Evolutionary conservation across 495 filamentous ascomycete genomes (phyloP).

Genomic region (Oidiodendron maius): DNA sequence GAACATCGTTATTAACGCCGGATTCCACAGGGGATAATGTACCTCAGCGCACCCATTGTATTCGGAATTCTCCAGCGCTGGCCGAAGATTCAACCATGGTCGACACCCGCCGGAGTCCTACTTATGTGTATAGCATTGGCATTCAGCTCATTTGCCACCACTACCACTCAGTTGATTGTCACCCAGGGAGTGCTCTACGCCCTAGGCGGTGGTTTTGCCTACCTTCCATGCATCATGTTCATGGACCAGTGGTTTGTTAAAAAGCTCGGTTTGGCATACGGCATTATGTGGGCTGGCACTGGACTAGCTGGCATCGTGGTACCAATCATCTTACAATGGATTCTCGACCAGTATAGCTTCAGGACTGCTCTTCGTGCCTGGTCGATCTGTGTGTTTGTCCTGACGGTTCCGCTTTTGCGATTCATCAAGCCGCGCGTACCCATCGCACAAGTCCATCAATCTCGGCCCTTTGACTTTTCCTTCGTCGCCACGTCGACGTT

Average conservation of each 20-base stretch:
- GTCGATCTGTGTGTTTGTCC: constrained; percentile 40
- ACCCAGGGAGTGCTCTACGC: constrained; percentile 45
- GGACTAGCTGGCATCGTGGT: constrained; percentile 12
- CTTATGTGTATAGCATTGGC: constrained; percentile 35
- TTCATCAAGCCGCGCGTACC: constrained; percentile 56
- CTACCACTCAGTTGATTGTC: constrained; percentile 38
- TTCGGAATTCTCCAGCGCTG: constrained; percentile 19
- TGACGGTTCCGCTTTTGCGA: constrained; percentile 48
- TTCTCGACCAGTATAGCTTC: constrained; percentile 40
- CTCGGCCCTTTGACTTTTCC: constrained; percentile 32
- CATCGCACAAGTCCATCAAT: constrained; percentile 22
- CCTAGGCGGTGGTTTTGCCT: constrained; percentile 31
- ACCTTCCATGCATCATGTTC: constrained; percentile 31
- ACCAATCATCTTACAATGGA: constrained; percentile 14
- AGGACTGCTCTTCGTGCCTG: constrained; percentile 47
- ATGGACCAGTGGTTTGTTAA: constrained; percentile 42
- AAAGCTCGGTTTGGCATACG: constrained; percentile 43
- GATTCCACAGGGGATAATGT: constrained; percentile 24
- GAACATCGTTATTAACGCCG: too few relatives aligned
- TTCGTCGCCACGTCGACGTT: constrained; percentile 44
- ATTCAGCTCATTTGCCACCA: constrained; percentile 38
- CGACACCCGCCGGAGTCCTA: constrained; percentile 4
- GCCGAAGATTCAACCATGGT: constrained; percentile 10
- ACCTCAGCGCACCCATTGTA: constrained; percentile 34
- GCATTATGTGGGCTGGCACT: constrained; percentile 41